Evolutionary conservation across 768 basidiomycete species (phyloP), one percentile per base, ranked within the genome.

Genomic region (Lactarius quietus): DNA sequence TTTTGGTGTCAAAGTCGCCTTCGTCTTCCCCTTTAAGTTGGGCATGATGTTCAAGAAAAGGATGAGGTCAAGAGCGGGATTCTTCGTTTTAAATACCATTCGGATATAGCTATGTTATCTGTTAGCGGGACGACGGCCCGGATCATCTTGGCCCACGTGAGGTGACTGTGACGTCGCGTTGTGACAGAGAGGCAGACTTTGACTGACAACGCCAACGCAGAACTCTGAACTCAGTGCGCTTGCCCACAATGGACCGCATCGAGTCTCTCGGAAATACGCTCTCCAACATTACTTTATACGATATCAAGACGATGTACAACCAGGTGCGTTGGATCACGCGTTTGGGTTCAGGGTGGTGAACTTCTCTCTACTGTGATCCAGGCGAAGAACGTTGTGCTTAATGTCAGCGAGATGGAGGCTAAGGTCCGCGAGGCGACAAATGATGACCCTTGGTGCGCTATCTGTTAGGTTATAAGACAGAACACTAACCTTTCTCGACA

Each of bases 361-460:
- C 26, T 66, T 48, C 57, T 26, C 14, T 31, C n/a, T 38, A 14
- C 20, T 48, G 18, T 18, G 12, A 18, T 38, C 26, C 58, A 95
- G 91, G 96, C 96, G 33, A 96, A 93, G 81, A 97, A 97, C 76
- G 87, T 94, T 66, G 95, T 98, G 23, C 83, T 99, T 71, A 98
- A 98, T 78, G 83, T 98, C 66, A 93, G 89, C 71, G 96, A 98
- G 79, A 96, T 92, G 86, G 96, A 99, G 76, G 91, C 90, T 9
- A 98, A 97, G 78, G 96, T 98, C 20, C 82, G 86, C 68, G 96
- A 98, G 66, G 97, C 96, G 2, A 99, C 97, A 0, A 98, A 98
- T 66, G 95, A 98, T 71, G 97, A 99, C 68, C 89, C 97, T 63
- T 99, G 97, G 96, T 97, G 74, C 70, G 86, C 78, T n/a, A n/a